Conservation (phyloP, 495 filamentous ascomycete species). For the Aspergillus homomorphus region DNA sequence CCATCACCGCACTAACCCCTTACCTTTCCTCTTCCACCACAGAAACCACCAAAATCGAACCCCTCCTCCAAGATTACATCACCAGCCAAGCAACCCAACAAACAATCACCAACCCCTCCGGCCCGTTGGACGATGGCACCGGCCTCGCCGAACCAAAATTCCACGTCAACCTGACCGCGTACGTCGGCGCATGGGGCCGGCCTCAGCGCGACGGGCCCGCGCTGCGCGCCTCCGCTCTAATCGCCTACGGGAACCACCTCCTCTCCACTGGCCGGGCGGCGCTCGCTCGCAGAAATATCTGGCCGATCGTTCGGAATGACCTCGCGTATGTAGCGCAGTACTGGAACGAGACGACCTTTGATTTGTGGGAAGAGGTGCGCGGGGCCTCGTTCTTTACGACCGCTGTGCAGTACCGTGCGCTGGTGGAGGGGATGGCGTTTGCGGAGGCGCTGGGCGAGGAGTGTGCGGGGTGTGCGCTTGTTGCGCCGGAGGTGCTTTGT, state of each 20-base stretch:
- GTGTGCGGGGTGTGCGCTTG: conserved; percentile 43
- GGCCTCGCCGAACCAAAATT: conserved; percentile 65
- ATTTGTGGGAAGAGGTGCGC: conserved; percentile 72
- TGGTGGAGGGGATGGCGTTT: conserved; percentile 62
- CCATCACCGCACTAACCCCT: conserved; percentile 51
- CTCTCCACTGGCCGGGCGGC: conserved; percentile 39
- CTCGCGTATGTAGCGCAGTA: conserved; percentile 66
- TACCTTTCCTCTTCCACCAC: conserved; percentile 38
- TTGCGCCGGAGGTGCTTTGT: conserved; percentile 50
- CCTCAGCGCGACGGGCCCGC: conserved; percentile 62
- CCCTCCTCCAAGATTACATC: conserved; percentile 54
- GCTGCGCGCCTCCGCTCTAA: conserved; percentile 38
- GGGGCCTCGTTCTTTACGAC: conserved; percentile 62
- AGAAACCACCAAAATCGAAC: conserved; percentile 37
- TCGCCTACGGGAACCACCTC: conserved; percentile 36
- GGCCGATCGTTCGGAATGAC: conserved; percentile 57
- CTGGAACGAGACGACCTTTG: conserved; percentile 53
- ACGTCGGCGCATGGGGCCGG: conserved; percentile 57
- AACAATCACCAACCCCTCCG: conserved; percentile 35
- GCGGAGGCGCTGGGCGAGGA: conserved; percentile 41
- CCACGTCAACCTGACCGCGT: conserved; percentile 50
- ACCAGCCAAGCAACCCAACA: conserved; percentile 54
- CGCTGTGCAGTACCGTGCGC: conserved; percentile 52
- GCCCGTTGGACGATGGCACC: conserved; percentile 45
- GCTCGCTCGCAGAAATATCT: conserved; percentile 39